Conservation (phyloP, 306 rosid species). For the Lathyrus tuberosus region DNA sequence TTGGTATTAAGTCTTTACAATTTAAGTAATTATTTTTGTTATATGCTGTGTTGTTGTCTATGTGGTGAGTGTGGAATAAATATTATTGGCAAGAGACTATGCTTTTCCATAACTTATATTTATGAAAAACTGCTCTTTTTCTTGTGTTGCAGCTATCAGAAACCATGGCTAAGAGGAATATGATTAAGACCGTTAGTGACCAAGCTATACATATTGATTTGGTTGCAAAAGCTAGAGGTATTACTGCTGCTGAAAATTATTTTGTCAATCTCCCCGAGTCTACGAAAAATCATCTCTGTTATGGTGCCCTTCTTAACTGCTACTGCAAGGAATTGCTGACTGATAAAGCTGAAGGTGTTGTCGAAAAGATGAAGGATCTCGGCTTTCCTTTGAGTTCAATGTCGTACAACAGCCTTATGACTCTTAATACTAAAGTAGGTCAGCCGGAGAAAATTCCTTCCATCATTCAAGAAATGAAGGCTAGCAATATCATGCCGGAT, state of each 20-base stretch:
- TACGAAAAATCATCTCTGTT: constrained; percentile 74
- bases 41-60: constrained; percentile 1
- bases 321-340: constrained; percentile 88
- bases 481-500: constrained; percentile 59
- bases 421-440: constrained; percentile 69
- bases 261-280: constrained; percentile 78
- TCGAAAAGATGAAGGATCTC: constrained; percentile 90
- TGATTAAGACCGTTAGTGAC: constrained; percentile 83
- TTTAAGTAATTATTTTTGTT: constrained; percentile 19
- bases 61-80: not conserved
- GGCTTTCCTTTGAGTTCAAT: constrained; percentile 68
- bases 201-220: constrained; percentile 89
- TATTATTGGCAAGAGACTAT: not conserved
- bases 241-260: constrained; percentile 75
- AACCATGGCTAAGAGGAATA: constrained; percentile 72
- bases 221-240: constrained; percentile 71
- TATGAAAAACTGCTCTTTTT: constrained; percentile 2
- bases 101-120: constrained; percentile 1
- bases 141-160: constrained; percentile 66
- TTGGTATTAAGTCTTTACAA: constrained; percentile 1
- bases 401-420: constrained; percentile 85
- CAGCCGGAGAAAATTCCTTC: constrained; percentile 66
- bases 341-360: constrained; percentile 78
- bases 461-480: constrained; percentile 79
- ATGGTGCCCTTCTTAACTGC: constrained; percentile 85